Evolutionary conservation across 305 asterid genomes (phyloP).

Genomic region (Fraxinus angustifolia): DNA sequence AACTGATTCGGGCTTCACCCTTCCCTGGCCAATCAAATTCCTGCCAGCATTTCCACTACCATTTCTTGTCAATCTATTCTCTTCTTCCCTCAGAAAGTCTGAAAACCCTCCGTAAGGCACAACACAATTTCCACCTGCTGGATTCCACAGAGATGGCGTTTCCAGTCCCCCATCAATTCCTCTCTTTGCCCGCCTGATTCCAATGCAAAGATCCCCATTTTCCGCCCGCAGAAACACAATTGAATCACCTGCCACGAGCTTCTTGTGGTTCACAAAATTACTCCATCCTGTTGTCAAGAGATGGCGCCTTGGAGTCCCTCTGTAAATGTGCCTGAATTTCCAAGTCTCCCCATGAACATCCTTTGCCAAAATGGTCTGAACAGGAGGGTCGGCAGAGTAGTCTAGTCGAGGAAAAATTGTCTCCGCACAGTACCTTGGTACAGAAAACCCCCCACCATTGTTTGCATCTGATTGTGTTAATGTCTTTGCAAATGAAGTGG

Average conservation of each 20-base stretch:
- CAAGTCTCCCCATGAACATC: slow-evolving; percentile 53
- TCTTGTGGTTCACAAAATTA: slow-evolving; percentile 49
- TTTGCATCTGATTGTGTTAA: slow-evolving; percentile 54
- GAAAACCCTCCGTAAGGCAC: slow-evolving; percentile 47
- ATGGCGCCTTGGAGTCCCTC: slow-evolving; percentile 59
- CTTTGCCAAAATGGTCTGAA: slow-evolving; percentile 47
- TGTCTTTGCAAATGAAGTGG: slow-evolving; percentile 48
- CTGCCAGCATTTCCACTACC: slow-evolving; percentile 22
- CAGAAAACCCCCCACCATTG: slow-evolving; percentile 57
- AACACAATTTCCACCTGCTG: slow-evolving; percentile 33
- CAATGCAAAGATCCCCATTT: slow-evolving; percentile 49
- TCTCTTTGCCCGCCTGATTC: slow-evolving; percentile 48
- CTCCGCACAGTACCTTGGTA: slow-evolving; percentile 55
- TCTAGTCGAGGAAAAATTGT: slow-evolving; percentile 50
- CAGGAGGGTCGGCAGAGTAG: slow-evolving; percentile 52
- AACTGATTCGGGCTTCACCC: slow-evolving; percentile 41
- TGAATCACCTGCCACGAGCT: slow-evolving; percentile 54
- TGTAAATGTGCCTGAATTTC: slow-evolving; percentile 48
- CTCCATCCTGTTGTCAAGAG: slow-evolving; percentile 55
- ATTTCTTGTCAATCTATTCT: slow-evolving; percentile 27
- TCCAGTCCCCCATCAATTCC: slow-evolving; percentile 42
- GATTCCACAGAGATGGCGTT: slow-evolving; percentile 40
- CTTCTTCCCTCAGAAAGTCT: slow-evolving; percentile 40
- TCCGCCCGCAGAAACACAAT: slow-evolving; percentile 48
- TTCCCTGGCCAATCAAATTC: slow-evolving; percentile 26